phyloP scores from a whole-genome alignment of 2,329 filamentous ascomycete genomes.

The Sporothrix mexicana region DNA sequence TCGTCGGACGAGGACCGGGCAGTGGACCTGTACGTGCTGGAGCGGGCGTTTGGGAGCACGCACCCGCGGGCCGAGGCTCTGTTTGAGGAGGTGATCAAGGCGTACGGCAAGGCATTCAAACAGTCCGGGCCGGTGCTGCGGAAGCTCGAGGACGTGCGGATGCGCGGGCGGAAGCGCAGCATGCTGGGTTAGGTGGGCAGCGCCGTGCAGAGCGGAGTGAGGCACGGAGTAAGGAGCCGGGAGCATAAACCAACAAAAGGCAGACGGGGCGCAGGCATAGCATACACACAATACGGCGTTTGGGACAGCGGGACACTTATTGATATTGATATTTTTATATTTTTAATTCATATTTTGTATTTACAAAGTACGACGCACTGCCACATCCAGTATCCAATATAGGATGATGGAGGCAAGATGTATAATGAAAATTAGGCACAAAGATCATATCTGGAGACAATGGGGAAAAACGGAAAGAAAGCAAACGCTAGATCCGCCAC shows the following conservation, averaged over 20 bases:
- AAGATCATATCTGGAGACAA: conserved; percentile 36
- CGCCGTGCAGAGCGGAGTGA: too few relatives aligned
- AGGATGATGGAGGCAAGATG: not conserved
- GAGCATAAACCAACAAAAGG: not conserved
- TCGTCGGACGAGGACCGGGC: conserved; percentile 89
- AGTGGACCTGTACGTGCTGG: conserved; percentile 94
- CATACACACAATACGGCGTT: conserved; percentile 1
- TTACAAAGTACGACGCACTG: not conserved
- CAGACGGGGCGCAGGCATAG: not conserved
- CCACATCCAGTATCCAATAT: not conserved
- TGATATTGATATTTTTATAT: not conserved
- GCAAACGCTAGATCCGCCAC: conserved; percentile 30
- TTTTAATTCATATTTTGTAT: not conserved
- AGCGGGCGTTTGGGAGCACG: conserved; percentile 92
- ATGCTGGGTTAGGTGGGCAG: conserved; percentile 75
- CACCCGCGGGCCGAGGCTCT: conserved; percentile 83
- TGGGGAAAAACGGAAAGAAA: conserved; percentile 36
- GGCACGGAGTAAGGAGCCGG: not conserved
- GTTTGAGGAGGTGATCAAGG: conserved; percentile 74
- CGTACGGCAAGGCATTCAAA: conserved; percentile 77
- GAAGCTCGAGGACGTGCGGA: conserved; percentile 86
- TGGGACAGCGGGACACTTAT: not conserved
- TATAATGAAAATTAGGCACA: not conserved
- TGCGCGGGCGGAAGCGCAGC: conserved; percentile 93
- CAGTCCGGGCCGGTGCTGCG: conserved; percentile 76